A percentile compares a stretch with the other conserved stretches of the same genome.
phyloP scores from a whole-genome alignment of 1,284 basidiomycete genomes.

The Thecaphora thlaspeos region DNA sequence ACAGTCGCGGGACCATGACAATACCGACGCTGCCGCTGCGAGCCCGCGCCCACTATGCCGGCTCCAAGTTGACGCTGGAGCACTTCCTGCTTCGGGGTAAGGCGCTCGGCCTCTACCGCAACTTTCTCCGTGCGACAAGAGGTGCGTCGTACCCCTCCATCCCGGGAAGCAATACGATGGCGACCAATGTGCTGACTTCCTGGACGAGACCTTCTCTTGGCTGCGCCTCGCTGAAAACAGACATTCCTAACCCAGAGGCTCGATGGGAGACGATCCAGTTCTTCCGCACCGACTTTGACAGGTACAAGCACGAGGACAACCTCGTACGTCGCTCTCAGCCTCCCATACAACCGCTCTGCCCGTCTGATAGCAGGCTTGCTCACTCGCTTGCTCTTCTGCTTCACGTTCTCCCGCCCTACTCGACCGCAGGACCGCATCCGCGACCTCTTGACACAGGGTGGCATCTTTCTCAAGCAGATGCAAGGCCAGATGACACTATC shows the following conservation, averaged over 20 bases:
- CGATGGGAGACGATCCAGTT: conserved; percentile 47
- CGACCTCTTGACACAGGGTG: conserved; percentile 30
- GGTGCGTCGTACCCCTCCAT: neutral
- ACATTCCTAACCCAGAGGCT: conserved; percentile 44
- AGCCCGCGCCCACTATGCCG: neutral
- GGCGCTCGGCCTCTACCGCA: conserved; percentile 38
- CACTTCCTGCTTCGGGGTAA: conserved; percentile 38
- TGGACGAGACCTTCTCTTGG: too few species aligned
- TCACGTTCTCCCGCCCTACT: too few species aligned
- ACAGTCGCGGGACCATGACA: too few species aligned
- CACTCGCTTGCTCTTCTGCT: too few species aligned
- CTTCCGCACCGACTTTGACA: conserved; percentile 32
- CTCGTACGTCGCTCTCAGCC: conserved; percentile 5
- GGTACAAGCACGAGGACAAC: conserved; percentile 23
- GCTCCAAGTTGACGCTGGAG: conserved; percentile 26
- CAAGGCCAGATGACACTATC: conserved; percentile 38
- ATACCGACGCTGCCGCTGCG: neutral
- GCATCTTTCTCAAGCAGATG: conserved; percentile 38
- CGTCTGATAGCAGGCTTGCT: too few species aligned
- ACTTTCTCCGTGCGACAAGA: conserved; percentile 39
- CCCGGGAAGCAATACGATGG: too few species aligned
- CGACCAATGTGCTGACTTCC: too few species aligned
- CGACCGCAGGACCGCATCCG: conserved; percentile 15
- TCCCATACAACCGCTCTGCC: too few species aligned
- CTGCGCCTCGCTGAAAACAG: neutral